Conservation (phyloP, 768 basidiomycete species). For the Trametes maxima region DNA sequence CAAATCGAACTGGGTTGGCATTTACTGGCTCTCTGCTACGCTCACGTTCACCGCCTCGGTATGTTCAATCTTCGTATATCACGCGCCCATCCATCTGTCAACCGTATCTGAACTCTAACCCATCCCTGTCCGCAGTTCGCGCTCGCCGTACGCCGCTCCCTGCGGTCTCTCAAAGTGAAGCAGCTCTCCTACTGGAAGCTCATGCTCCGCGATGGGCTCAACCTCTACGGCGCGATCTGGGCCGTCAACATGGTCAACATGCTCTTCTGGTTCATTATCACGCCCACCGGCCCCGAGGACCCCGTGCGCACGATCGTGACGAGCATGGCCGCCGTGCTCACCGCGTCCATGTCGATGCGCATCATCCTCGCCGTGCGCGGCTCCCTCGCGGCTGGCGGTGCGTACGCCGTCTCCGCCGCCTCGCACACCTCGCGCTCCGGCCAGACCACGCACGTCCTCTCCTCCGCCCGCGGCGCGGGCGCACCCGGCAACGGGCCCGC, state of each 20-base stretch:
- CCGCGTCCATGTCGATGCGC: conserved; percentile 85
- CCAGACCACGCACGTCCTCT: conserved; percentile 36
- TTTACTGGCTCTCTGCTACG: conserved; percentile 84
- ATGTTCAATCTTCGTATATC: conserved; percentile 28
- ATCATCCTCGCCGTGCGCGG: conserved; percentile 84
- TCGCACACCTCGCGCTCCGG: conserved; percentile 29
- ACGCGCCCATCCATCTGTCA: background rate
- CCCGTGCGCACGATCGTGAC: conserved; percentile 83
- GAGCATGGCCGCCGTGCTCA: conserved; percentile 84
- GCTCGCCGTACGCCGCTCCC: conserved; percentile 62
- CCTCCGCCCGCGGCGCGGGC: conserved; percentile 25
- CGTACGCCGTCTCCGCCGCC: conserved; percentile 51
- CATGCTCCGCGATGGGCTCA: conserved; percentile 88
- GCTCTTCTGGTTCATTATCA: conserved; percentile 86
- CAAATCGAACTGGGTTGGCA: conserved; percentile 76
- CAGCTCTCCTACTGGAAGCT: conserved; percentile 74
- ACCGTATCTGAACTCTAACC: background rate
- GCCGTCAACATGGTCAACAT: conserved; percentile 82
- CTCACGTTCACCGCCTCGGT: conserved; percentile 72
- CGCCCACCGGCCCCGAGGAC: conserved; percentile 59
- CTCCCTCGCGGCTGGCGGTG: conserved; percentile 69
- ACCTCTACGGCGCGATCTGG: conserved; percentile 82
- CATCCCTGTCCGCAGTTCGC: conserved; percentile 43
- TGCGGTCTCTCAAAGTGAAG: conserved; percentile 59
- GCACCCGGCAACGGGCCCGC: background rate